phyloP scores from a whole-genome alignment of 495 filamentous ascomycete genomes.

The Neurospora sp. region DNA sequence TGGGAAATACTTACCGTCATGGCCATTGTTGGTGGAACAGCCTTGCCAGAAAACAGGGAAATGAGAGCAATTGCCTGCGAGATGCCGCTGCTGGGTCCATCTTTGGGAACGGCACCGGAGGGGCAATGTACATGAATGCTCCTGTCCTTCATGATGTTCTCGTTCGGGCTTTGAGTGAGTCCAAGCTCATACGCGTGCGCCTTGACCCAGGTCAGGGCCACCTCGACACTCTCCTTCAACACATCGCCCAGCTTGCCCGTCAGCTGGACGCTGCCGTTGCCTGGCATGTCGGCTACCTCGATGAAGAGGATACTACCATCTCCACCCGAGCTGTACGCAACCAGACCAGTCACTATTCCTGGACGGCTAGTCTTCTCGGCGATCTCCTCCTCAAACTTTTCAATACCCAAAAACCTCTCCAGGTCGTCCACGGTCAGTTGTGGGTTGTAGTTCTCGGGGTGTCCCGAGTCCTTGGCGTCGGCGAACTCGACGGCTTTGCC shows the following conservation, averaged over 20 bases:
- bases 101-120: slow-evolving; percentile 89
- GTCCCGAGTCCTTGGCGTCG: slow-evolving; percentile 72
- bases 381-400: slow-evolving; percentile 92
- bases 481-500: slow-evolving; percentile 92
- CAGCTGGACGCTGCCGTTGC: slow-evolving; percentile 84
- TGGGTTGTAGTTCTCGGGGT: slow-evolving; percentile 61
- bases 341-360: slow-evolving; percentile 92
- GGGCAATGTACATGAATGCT: slow-evolving; percentile 96
- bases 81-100: slow-evolving; percentile 78
- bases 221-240: slow-evolving; percentile 93
- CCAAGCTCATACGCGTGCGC: slow-evolving; percentile 89
- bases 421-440: slow-evolving; percentile 66
- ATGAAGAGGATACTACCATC: slow-evolving; percentile 98
- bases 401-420: slow-evolving; percentile 84
- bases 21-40: slow-evolving; percentile 83
- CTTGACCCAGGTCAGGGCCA: slow-evolving; percentile 92
- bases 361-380: slow-evolving; percentile 79
- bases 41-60: slow-evolving; percentile 78
- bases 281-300: slow-evolving; percentile 95
- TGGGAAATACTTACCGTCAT: slow-evolving; percentile 58
- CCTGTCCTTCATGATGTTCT: slow-evolving; percentile 93
- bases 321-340: slow-evolving; percentile 88
- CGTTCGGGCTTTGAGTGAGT: slow-evolving; percentile 64
- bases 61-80: slow-evolving; percentile 91
- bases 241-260: slow-evolving; percentile 98